phyloP scores from a whole-genome alignment of 176 grass and related monocot genomes.

The Urochloa ruziziensis region DNA sequence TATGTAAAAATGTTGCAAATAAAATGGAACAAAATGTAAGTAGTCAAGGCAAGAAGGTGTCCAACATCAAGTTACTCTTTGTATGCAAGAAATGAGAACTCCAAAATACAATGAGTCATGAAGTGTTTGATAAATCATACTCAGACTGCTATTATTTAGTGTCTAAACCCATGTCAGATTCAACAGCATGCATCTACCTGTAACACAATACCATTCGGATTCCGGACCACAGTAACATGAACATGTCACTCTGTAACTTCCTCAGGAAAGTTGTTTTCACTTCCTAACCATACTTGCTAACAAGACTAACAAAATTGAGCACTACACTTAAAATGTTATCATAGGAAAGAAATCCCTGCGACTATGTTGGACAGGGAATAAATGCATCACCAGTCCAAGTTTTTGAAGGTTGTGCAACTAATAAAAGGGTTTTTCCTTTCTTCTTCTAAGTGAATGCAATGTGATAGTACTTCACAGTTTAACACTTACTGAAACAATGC shows the following conservation, averaged over 20 bases:
- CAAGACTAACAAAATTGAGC: not conserved
- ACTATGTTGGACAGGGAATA: not conserved
- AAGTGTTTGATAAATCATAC: not conserved
- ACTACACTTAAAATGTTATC: not conserved
- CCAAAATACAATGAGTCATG: not conserved
- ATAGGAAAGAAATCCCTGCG: not conserved
- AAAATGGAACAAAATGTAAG: not conserved
- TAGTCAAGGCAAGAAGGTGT: not conserved
- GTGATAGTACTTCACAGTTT: not conserved
- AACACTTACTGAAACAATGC: not conserved
- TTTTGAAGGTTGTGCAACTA: not conserved
- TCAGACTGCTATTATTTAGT: not conserved
- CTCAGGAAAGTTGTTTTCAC: not conserved
- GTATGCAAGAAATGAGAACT: not conserved
- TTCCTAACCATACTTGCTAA: conserved; percentile 4
- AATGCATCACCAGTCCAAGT: not conserved
- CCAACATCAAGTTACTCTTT: not conserved
- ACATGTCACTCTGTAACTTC: not conserved
- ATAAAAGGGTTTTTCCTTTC: not conserved
- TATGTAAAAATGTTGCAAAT: not conserved
- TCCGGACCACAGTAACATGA: not conserved
- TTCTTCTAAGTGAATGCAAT: not conserved
- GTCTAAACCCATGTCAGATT: not conserved
- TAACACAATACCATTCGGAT: not conserved
- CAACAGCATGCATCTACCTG: not conserved